Percentiles rank a stretch among this genome's conserved stretches.
These are phyloP conservation scores for Kluyveromyces siamensis DNA, from an alignment of 805 yeast genomes.

Conservation along the genomic window DNA sequence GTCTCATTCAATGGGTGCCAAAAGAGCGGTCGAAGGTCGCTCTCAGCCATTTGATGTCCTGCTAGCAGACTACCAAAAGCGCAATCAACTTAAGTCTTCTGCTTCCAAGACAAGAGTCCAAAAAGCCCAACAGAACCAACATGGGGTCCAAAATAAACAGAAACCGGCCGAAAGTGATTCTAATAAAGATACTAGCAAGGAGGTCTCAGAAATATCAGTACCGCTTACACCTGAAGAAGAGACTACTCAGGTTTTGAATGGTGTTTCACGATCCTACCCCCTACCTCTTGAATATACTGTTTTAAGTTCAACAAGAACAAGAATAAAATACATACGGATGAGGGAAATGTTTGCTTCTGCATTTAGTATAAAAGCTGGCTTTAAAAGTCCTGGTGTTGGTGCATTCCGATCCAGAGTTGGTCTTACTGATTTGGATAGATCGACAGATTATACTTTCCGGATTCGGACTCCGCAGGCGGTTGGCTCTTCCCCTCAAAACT, in stretches of 20 bases:
- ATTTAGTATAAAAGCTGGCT: slow-evolving; percentile 25
- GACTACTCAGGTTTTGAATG: slow-evolving; percentile 82
- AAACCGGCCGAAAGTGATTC: slow-evolving; percentile 24
- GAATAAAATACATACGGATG: slow-evolving; percentile 73
- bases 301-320: slow-evolving; percentile 56
- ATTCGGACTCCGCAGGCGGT: slow-evolving; percentile 40
- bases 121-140: slow-evolving; percentile 39
- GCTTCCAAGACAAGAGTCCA: slow-evolving; percentile 73
- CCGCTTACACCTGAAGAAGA: slow-evolving; percentile 80
- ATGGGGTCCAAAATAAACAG: slow-evolving; percentile 23
- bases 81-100: slow-evolving; percentile 84
- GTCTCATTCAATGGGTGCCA: slow-evolving; percentile 98
- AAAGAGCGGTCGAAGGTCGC: slow-evolving; percentile 89
- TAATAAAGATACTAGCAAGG: slow-evolving; percentile 3
- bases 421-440: slow-evolving; percentile 62
- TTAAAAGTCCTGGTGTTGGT: slow-evolving; percentile 51
- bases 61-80: slow-evolving; percentile 81
- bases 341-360: slow-evolving; percentile 93
- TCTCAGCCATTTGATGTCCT: slow-evolving; percentile 86
- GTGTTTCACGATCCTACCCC: slow-evolving; percentile 72
- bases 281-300: slow-evolving; percentile 75
- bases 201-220: background rate
- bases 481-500: slow-evolving; percentile 14
- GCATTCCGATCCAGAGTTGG: slow-evolving; percentile 53
- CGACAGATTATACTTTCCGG: slow-evolving; percentile 53